Evolutionary conservation across 192 early-diverging fungal genomes (phyloP), one percentile per base, ranked within the genome.

Genomic region (Jimgerdemannia flammicorona): DNA sequence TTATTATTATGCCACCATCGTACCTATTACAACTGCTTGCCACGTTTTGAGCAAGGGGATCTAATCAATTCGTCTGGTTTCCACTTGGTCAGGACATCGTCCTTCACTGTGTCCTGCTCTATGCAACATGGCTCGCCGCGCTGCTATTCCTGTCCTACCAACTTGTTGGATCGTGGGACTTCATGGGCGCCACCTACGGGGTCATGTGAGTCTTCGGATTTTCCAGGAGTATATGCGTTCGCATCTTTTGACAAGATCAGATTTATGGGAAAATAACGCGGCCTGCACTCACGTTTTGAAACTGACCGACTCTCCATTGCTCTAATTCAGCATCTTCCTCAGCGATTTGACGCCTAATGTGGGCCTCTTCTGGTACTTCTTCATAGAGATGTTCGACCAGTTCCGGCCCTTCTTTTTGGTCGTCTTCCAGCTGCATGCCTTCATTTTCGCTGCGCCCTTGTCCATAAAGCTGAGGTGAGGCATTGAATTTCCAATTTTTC

Each of bases 321-420:
- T 29, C 29, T 29, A 29, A 29, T 29, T 29, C 54, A 73, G 74
- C 29, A 14, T 79, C 10, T 76, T 76, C 44, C 44, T 96, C 17
- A 83, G 89, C 59, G 98, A 99, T 72, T 80, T 99, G 76, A 93
- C 93, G n/a, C 98, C 97, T 3, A 99, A 97, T 82, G 87, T 98
- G 40, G 98, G 98, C 4, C 79, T 98, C 70, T 98, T 90, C 77
- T 99, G 98, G 98, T 99, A 99, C 84, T 97, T 99, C 83, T 97
- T 98, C 83, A 98, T 95, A 69, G 98, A 99, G 80, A 97, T 99
- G 81, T 99, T 99, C 87, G 97, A 99, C 79, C 94, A 97, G 72
- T 99, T 98, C 88, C 89, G 98, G 42, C 75, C 88, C 4, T 98
- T 99, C 79, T 99, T 98, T 81, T 74, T 96, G 77, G 80, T 91